Evolutionary conservation across 306 rosid species (phyloP).

Genomic region (Lithocarpus polystachyus): DNA sequence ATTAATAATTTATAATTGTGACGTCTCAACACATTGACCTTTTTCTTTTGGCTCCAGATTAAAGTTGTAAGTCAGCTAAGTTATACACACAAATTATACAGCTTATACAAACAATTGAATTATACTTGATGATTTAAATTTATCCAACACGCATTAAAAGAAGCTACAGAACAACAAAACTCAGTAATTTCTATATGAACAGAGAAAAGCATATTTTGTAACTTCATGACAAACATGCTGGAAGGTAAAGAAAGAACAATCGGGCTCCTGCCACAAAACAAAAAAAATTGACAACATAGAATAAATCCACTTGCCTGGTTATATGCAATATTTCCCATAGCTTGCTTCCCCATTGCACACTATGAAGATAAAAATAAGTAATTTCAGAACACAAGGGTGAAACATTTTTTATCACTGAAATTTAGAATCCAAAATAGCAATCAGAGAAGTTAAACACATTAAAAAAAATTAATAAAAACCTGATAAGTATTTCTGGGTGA

Average conservation of each 20-base stretch:
- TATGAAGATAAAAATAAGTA: constrained; percentile 26
- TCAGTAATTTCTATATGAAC: neutral
- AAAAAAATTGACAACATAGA: neutral
- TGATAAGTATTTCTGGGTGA: constrained; percentile 98
- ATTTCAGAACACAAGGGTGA: constrained; percentile 16
- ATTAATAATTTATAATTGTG: neutral
- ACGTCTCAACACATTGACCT: neutral
- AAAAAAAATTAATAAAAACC: constrained; percentile 30
- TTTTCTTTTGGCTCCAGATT: neutral
- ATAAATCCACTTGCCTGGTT: constrained; percentile 62
- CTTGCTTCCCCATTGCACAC: constrained; percentile 99
- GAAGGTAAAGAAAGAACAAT: neutral
- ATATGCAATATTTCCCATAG: constrained; percentile 95
- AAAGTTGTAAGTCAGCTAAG: neutral
- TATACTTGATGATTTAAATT: neutral
- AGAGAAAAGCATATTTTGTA: neutral
- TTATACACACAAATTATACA: neutral
- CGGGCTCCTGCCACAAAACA: neutral
- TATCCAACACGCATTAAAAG: neutral
- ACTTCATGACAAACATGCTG: neutral
- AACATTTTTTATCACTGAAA: neutral
- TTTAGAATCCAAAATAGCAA: neutral
- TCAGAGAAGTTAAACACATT: neutral
- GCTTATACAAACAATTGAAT: too few species aligned
- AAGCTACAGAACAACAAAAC: neutral